A percentile compares a stretch with the other conserved stretches of the same genome.
These are phyloP conservation scores for Penicillium dipodomyicola DNA, from an alignment of 495 filamentous ascomycete genomes.

Conservation along the genomic window DNA sequence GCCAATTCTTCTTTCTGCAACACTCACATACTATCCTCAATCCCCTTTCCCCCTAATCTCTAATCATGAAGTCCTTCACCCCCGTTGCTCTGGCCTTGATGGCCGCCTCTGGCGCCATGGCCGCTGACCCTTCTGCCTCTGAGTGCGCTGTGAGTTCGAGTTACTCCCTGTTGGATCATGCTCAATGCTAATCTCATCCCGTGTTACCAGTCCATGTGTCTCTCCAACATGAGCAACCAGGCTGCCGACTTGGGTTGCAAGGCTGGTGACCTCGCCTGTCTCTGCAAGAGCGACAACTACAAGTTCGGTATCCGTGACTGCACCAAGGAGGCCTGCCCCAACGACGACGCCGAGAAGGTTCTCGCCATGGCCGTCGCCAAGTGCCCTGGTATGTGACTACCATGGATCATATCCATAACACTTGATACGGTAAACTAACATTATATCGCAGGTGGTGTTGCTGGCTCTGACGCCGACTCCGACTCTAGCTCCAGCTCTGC, in stretches of 20 bases:
- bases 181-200: constrained; percentile 11
- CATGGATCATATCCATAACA: background rate
- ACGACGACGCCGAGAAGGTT: constrained; percentile 40
- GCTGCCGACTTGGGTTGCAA: constrained; percentile 60
- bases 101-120: constrained; percentile 32
- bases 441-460: constrained; percentile 11
- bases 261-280: constrained; percentile 57
- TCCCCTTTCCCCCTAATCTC: background rate
- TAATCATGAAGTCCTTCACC: constrained; percentile 43
- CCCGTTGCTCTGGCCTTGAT: constrained; percentile 35
- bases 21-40: background rate
- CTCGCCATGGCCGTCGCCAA: constrained; percentile 36
- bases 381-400: constrained; percentile 30
- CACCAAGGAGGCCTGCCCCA: constrained; percentile 61
- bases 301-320: constrained; percentile 77
- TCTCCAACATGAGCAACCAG: constrained; percentile 68
- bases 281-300: constrained; percentile 69
- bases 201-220: constrained; percentile 59
- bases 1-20: background rate
- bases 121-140: constrained; percentile 28
- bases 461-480: constrained; percentile 12
- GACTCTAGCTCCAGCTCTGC: constrained; percentile 12
- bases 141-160: constrained; percentile 39
- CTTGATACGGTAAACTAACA: background rate
- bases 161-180: background rate